Evolutionary conservation across 2,329 filamentous ascomycete species (phyloP), one percentile per base, ranked within the genome.

Genomic region (Neofusicoccum cordaticola): DNA sequence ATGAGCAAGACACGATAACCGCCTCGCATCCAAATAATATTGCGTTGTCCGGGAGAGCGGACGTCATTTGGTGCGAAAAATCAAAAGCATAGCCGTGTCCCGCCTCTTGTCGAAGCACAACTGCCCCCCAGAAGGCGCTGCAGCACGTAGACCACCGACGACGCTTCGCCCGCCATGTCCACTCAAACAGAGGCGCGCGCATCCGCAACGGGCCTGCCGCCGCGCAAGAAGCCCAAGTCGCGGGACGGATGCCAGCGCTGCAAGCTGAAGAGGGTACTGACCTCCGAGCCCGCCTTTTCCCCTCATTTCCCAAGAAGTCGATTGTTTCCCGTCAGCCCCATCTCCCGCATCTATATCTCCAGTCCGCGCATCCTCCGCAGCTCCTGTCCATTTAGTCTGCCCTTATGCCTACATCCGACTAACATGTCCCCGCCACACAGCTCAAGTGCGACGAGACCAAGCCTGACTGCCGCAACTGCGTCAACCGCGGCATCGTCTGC

Each of bases 381-480:
- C 6, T 7, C 27, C 27, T 7, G 27, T 31, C 27, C 27, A 31
- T 7, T 1, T 7, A 7, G 6, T 7, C 27, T 31, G 27, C 27
- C 27, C 27, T 3, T 31, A 7, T 31, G 27, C 27, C 27, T 7
- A 31, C 3, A 7, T 31, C 27, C 27, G 35, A 48, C 50, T 39
- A 19, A 45, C 41, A 62, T 41, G 66, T 39, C 72, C 60, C 13
- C 11, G 22, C 31, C 42, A 39, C 12, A 48, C 53, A 77, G 76
- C 70, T 78, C 65, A 81, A 81, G 71, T 82, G 80, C 62, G 80
- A 81, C 63, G 79, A 81, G 67, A 78, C 76, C 12, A 74, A 76
- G 27, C 78, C 77, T 15, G 70, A 71, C 7, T 83, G 81, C 67
- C 70, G 76, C 37, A 79, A 81, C 64, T 83, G 81, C 69, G 73